phyloP scores from a whole-genome alignment of 2,329 filamentous ascomycete species.

The Bipolaris zeicola region DNA sequence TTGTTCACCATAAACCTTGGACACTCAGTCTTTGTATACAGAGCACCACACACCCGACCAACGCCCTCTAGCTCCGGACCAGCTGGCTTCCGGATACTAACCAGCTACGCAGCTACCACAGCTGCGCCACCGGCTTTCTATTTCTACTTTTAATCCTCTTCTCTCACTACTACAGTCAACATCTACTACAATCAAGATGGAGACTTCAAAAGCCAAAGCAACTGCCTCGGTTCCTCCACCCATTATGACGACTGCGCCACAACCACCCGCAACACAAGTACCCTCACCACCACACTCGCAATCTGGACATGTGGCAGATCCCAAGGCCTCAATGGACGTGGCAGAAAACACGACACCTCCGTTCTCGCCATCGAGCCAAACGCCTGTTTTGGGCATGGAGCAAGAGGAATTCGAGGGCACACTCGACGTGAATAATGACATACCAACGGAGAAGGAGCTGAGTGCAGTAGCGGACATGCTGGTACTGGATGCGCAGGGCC shows the following conservation, averaged over 20 bases:
- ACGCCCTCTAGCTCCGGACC: conserved; percentile 28
- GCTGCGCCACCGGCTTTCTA: not conserved
- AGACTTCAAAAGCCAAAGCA: conserved; percentile 21
- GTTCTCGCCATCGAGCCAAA: conserved; percentile 42
- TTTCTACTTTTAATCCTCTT: not conserved
- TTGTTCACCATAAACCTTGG: not conserved
- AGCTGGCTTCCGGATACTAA: conserved; percentile 23
- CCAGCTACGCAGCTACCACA: not conserved
- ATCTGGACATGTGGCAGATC: conserved; percentile 19
- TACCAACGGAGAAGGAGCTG: conserved; percentile 42
- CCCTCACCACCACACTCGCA: conserved; percentile 37
- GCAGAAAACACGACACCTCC: conserved; percentile 30
- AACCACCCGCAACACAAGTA: conserved; percentile 21
- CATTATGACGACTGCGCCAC: conserved; percentile 12
- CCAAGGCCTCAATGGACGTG: conserved; percentile 25
- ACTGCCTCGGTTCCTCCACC: conserved; percentile 15
- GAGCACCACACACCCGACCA: conserved; percentile 16
- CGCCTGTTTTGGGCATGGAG: conserved; percentile 38
- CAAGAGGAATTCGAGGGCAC: conserved; percentile 44
- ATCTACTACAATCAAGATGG: conserved; percentile 18
- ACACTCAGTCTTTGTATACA: conserved; percentile 9
- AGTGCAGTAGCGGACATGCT: conserved; percentile 39
- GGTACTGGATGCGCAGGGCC: conserved; percentile 44
- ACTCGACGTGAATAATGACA: conserved; percentile 45
- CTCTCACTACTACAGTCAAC: not conserved